A percentile compares a stretch with the other conserved stretches of the same genome.
Conservation (phyloP, 2,329 filamentous ascomycete species). For the Elsinoe arachidis region DNA sequence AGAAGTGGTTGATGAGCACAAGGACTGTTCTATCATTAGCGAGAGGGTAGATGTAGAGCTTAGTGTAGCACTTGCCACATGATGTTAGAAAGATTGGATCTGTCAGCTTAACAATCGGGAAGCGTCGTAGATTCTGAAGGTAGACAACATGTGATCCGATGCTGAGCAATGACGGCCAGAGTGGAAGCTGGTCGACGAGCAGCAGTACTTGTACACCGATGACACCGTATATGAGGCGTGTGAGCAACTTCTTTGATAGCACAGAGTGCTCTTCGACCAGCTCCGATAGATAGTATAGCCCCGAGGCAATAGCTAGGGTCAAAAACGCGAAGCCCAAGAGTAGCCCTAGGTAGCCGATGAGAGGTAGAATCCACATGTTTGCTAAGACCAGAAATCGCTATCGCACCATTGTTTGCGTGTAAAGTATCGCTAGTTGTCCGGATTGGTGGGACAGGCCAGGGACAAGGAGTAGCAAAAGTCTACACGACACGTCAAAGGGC, state of each 20-base stretch:
- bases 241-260: conserved; percentile 77
- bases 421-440: neutral
- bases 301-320: conserved; percentile 93
- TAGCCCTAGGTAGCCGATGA: conserved; percentile 82
- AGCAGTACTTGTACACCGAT: conserved; percentile 67
- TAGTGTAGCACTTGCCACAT: conserved; percentile 53
- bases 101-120: conserved; percentile 71
- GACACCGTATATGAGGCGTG: conserved; percentile 73
- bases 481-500: neutral
- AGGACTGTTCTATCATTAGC: conserved; percentile 45
- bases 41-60: no score
- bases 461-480: neutral
- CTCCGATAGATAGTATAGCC: conserved; percentile 95
- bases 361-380: conserved; percentile 88
- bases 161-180: conserved; percentile 41
- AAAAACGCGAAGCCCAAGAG: conserved; percentile 86
- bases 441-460: neutral
- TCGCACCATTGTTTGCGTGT: neutral
- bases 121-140: conserved; percentile 70
- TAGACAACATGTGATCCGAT: conserved; percentile 33
- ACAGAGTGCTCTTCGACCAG: conserved; percentile 97
- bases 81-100: conserved; percentile 81
- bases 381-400: conserved; percentile 6
- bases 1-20: conserved; percentile 82
- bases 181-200: conserved; percentile 76